phyloP scores from a whole-genome alignment of 2,329 filamentous ascomycete species.

The Stachybotrys chartarum region DNA sequence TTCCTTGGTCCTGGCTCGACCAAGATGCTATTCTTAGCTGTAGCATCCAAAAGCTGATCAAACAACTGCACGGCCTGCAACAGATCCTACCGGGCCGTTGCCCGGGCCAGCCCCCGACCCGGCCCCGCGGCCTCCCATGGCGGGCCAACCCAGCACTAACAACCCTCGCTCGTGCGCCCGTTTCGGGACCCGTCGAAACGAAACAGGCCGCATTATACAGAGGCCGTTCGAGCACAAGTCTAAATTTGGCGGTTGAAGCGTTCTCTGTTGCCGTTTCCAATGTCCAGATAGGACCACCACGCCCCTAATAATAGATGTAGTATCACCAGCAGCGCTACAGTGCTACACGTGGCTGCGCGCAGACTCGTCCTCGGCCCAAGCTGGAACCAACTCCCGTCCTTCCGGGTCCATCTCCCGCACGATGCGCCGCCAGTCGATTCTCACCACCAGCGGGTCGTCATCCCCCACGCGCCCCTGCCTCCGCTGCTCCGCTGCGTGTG shows the following conservation, averaged over 20 bases:
- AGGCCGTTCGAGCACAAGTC: background rate
- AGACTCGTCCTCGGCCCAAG: background rate
- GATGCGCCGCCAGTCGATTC: conserved; percentile 24
- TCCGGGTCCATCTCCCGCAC: conserved; percentile 21
- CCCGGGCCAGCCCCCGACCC: too few relatives aligned
- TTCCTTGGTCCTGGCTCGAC: too few relatives aligned
- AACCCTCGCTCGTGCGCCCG: background rate
- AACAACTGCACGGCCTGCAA: too few relatives aligned
- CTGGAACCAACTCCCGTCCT: background rate
- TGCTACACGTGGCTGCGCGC: background rate
- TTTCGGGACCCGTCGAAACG: background rate
- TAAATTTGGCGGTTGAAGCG: background rate
- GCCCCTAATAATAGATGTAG: background rate
- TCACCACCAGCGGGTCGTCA: conserved; percentile 5
- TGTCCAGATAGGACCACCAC: too few relatives aligned
- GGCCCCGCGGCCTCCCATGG: too few relatives aligned
- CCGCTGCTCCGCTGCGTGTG: background rate
- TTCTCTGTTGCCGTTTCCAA: background rate
- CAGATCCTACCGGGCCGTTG: too few relatives aligned
- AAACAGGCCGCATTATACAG: background rate
- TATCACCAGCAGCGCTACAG: background rate
- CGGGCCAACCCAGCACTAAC: too few relatives aligned
- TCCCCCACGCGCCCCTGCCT: background rate
- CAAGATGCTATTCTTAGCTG: too few relatives aligned
- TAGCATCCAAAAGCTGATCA: too few relatives aligned